Evolutionary conservation across 1,284 basidiomycete species (phyloP).

Genomic region (Pseudozyma tsukubaensis): DNA sequence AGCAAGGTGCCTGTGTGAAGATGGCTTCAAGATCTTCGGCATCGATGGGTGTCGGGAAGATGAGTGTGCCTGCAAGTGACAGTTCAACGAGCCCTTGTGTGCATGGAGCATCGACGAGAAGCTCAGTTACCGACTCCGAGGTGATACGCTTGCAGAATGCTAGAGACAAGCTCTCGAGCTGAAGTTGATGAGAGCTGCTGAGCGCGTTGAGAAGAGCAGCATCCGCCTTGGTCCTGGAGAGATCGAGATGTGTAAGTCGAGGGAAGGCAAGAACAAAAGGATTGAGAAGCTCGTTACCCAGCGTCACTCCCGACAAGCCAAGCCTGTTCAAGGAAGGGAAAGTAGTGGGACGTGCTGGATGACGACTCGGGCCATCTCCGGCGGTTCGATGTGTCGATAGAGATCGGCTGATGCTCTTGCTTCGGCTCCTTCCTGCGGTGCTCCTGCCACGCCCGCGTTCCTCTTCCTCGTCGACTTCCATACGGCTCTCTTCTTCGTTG

Average conservation of each 20-base stretch:
- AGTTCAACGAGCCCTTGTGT: constrained; percentile 77
- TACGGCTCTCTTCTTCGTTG: constrained; percentile 58
- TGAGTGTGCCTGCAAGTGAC: constrained; percentile 87
- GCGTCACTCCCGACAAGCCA: constrained; percentile 83
- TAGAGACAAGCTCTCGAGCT: constrained; percentile 83
- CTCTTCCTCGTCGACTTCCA: constrained; percentile 71
- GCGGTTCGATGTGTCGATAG: constrained; percentile 64
- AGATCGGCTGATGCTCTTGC: constrained; percentile 71
- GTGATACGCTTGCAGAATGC: constrained; percentile 87
- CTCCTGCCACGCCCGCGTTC: constrained; percentile 67
- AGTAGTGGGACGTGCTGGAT: constrained; percentile 49
- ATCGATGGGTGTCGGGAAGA: constrained; percentile 83
- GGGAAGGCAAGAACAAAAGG: constrained; percentile 87
- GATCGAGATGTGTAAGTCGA: constrained; percentile 80
- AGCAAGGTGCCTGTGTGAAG: constrained; percentile 81
- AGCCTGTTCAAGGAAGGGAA: constrained; percentile 86
- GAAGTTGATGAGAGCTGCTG: constrained; percentile 75
- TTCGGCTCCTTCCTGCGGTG: constrained; percentile 13
- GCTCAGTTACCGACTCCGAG: constrained; percentile 80
- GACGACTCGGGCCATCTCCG: constrained; percentile 49
- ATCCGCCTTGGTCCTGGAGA: constrained; percentile 77
- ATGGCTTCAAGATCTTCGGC: constrained; percentile 78
- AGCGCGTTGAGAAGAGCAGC: constrained; percentile 80
- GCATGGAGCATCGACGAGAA: constrained; percentile 79
- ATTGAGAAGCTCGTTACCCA: constrained; percentile 80